Evolutionary conservation across 768 basidiomycete genomes (phyloP).

Genomic region (Podaxis mareebaensis): DNA sequence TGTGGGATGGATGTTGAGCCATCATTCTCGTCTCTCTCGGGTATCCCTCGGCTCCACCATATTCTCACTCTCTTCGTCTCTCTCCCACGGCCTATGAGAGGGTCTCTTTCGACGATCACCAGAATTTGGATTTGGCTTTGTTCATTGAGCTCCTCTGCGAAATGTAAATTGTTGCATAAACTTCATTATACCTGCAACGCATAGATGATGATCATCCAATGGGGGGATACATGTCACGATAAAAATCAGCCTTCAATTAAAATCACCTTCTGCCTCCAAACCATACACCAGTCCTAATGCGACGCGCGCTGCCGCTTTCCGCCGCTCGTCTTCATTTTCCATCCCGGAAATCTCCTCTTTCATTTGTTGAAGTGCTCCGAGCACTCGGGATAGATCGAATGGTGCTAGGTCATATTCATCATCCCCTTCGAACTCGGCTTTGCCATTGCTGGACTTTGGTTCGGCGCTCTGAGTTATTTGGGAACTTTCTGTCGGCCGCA

Average conservation of each 20-base stretch:
- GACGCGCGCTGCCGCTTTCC: constrained; percentile 69
- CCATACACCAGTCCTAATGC: constrained; percentile 77
- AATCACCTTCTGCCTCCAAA: constrained; percentile 34
- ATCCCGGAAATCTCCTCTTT: constrained; percentile 75
- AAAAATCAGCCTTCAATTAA: constrained; percentile 5
- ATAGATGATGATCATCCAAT: not conserved
- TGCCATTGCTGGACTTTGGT: constrained; percentile 3
- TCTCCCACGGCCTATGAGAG: constrained; percentile 12
- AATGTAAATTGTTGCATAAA: constrained; percentile 1
- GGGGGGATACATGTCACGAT: not conserved
- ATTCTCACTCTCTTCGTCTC: constrained; percentile 10
- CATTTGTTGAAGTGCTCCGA: constrained; percentile 65
- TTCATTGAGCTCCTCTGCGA: not conserved
- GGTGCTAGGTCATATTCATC: constrained; percentile 40
- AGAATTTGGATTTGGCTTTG: not conserved
- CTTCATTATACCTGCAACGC: constrained; percentile 6
- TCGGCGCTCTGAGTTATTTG: constrained; percentile 4
- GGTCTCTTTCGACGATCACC: not conserved
- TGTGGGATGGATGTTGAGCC: constrained; percentile 9
- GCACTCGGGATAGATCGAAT: constrained; percentile 64
- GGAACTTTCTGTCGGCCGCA: not conserved
- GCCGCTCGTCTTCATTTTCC: constrained; percentile 58
- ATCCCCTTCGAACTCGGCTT: constrained; percentile 21
- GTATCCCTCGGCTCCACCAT: constrained; percentile 13
- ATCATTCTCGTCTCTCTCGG: constrained; percentile 7